These are phyloP conservation scores for Thermothelomyces thermophilus DNA, from an alignment of 2,329 filamentous ascomycete genomes.

Conservation along the genomic window DNA sequence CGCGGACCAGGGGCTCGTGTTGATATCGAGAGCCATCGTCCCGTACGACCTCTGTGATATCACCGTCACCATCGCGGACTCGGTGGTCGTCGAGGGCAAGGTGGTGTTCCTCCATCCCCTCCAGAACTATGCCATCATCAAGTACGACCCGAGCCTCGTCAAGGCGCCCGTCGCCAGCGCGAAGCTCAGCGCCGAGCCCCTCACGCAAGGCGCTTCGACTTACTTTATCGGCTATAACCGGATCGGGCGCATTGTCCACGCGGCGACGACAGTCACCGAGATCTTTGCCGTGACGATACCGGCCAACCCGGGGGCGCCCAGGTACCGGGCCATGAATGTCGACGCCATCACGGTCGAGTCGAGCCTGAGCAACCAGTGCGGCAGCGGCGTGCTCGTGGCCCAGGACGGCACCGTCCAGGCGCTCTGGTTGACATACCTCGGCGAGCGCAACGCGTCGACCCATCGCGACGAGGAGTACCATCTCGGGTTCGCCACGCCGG, in stretches of 20 bases:
- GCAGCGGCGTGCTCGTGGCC: conserved; percentile 84
- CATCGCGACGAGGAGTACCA: conserved; percentile 95
- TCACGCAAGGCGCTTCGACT: conserved; percentile 88
- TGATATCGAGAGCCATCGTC: conserved; percentile 89
- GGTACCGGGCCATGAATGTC: conserved; percentile 91
- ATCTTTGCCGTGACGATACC: conserved; percentile 96
- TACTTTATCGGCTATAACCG: conserved; percentile 99
- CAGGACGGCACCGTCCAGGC: conserved; percentile 91
- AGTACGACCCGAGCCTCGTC: conserved; percentile 91
- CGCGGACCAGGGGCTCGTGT: conserved; percentile 87
- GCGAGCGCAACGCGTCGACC: conserved; percentile 71
- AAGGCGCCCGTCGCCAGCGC: conserved; percentile 89
- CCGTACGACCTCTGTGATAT: conserved; percentile 97
- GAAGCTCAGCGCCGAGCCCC: conserved; percentile 69
- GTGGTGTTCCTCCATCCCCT: conserved; percentile 93
- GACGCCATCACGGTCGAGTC: conserved; percentile 98
- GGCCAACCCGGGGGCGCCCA: conserved; percentile 81
- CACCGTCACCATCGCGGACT: conserved; percentile 91
- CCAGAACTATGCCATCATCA: conserved; percentile 92
- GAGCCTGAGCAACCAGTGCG: conserved; percentile 81
- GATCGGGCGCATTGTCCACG: conserved; percentile 86
- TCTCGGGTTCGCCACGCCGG: conserved; percentile 82
- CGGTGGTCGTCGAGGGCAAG: conserved; percentile 88
- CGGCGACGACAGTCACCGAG: conserved; percentile 91
- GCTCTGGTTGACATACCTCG: conserved; percentile 93